A percentile compares a stretch with the other conserved stretches of the same genome.
Evolutionary conservation across 257 asterid genomes (phyloP).

Genomic region (Solanum sejunctum): DNA sequence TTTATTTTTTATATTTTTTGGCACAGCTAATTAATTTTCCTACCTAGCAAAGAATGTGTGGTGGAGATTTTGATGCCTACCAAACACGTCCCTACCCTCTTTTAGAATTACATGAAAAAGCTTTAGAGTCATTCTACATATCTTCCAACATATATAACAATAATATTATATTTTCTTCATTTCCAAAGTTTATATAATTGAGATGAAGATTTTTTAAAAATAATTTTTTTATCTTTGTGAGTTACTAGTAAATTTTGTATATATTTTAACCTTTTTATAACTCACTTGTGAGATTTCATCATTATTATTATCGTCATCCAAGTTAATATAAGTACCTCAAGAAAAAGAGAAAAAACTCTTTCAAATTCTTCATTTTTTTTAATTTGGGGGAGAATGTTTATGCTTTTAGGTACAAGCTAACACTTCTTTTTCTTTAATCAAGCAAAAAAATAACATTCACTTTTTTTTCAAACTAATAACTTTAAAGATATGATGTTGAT

Average conservation of each 20-base stretch:
- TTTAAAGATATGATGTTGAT: background rate
- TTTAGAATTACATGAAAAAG: background rate
- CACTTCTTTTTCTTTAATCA: background rate
- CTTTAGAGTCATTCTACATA: background rate
- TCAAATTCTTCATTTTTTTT: background rate
- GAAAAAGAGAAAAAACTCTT: background rate
- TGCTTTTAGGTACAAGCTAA: background rate
- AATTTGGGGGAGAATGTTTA: background rate
- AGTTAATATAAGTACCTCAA: background rate
- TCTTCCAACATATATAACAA: background rate
- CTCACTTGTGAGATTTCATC: too few relatives aligned
- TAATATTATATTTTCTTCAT: background rate
- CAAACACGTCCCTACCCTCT: slow-evolving; percentile 6
- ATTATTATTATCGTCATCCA: too few relatives aligned
- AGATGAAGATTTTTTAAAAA: too few relatives aligned
- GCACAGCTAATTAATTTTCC: background rate
- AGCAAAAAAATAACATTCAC: background rate
- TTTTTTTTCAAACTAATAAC: background rate
- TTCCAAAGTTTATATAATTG: background rate
- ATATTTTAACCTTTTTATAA: too few relatives aligned
- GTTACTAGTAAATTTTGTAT: rapidly evolving
- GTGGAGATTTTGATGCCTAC: slow-evolving; percentile 3
- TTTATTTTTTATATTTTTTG: background rate
- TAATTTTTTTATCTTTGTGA: too few relatives aligned
- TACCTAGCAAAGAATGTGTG: slow-evolving; percentile 9